Base-by-base conservation (phyloP, 2,329 filamentous ascomycete species). In the Endothia cerciana region DNA sequence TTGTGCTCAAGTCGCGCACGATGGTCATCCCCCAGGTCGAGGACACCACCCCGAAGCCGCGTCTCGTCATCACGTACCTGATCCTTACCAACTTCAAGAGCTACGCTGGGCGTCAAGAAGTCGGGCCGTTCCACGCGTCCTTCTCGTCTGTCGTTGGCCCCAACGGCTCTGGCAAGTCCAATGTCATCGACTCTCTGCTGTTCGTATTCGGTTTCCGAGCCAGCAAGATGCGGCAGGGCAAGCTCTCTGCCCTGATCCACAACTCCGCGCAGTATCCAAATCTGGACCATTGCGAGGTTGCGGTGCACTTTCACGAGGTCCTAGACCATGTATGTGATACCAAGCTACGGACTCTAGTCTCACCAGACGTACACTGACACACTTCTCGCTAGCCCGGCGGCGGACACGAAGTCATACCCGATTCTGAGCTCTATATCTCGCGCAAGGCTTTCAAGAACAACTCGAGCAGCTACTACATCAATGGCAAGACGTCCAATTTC, bases 181-280 rank as follows among this genome's bases (percentile, higher is more conserved):
- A 99, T 73, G 96, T 99, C 69, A 99, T 99, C 75, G 95, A 99
- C 78, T 97, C 95, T 2, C 82, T 99, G 36, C 87, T 99, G 0
- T 99, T 99, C 74, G 95, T 99, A n/a, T 99, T 99, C 75, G 95
- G 96, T 63, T 99, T 99, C 81, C 90, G 95, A 67, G 95, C 95
- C 51, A 98, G 94, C 83, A 99, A 99, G 80, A 99, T 99, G 95
- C 87, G 95, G 74, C 95, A 99, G 77, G 95, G 95, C 74, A 99
- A 99, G 80, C 93, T 99, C 58, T 99, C 95, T 0, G 95, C 95
- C 4, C 82, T 99, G 59, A 99, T 99, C 71, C 95, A 99, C 80
- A 99, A 98, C 77, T 98, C 95, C 15, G 94, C 93, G 0, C 87
- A 91, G 64, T 88, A 91, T 71, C 93, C 93, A 0, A 87, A 97